These are phyloP conservation scores for Phaffomyces opuntiae DNA, from an alignment of 805 yeast species.

Conservation along the genomic window DNA sequence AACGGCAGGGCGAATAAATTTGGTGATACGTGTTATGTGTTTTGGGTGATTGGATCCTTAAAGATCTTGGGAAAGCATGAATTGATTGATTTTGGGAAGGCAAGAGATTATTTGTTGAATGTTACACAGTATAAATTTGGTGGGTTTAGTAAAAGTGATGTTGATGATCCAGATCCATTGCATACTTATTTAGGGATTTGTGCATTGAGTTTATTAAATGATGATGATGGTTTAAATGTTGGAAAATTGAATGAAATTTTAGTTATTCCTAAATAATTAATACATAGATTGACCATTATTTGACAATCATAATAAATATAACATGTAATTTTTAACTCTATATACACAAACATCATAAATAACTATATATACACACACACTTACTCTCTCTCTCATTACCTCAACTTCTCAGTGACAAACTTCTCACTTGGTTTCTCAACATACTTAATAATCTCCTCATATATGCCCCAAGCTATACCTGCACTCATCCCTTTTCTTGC, in stretches of 20 bases:
- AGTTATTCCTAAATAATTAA: background rate
- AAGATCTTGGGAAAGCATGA: slow-evolving; percentile 5
- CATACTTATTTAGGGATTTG: slow-evolving; percentile 62
- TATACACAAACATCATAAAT: too few relatives aligned
- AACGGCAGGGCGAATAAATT: slow-evolving; percentile 83
- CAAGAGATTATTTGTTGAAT: slow-evolving; percentile 38
- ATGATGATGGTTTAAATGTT: background rate
- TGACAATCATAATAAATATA: too few relatives aligned
- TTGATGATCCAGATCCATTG: slow-evolving; percentile 60
- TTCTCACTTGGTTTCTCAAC: background rate
- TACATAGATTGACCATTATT: too few relatives aligned
- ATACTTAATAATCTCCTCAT: slow-evolving; percentile 70
- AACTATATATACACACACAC: background rate
- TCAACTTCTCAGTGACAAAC: too few relatives aligned
- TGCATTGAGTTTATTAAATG: slow-evolving; percentile 27
- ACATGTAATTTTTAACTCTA: too few relatives aligned
- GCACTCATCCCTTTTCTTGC: slow-evolving; percentile 85
- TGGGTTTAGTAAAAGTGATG: slow-evolving; percentile 69
- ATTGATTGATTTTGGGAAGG: slow-evolving; percentile 31
- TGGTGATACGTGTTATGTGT: slow-evolving; percentile 83
- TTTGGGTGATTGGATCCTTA: slow-evolving; percentile 71
- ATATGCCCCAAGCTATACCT: slow-evolving; percentile 95
- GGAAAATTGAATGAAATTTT: background rate
- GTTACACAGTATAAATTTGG: slow-evolving; percentile 66
- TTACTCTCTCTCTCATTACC: too few relatives aligned